Conservation (phyloP, 768 basidiomycete species). For the Mycena galopus region DNA sequence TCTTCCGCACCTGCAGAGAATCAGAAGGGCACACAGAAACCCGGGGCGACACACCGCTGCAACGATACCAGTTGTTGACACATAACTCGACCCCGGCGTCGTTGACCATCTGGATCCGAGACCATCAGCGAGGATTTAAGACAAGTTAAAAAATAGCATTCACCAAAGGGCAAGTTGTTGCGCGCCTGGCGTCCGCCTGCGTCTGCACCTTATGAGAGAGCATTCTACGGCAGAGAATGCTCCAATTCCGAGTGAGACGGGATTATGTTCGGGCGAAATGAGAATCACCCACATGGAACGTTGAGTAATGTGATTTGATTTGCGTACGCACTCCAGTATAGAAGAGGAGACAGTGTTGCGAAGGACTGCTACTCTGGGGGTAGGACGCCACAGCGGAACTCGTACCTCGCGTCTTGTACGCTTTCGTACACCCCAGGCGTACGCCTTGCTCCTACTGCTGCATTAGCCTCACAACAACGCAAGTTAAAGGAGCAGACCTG, state of each 20-base stretch:
- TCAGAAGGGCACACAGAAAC: slow-evolving; percentile 7
- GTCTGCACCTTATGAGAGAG: not conserved
- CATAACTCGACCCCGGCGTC: not conserved
- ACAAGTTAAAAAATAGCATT: slow-evolving; percentile 5
- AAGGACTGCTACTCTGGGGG: not conserved
- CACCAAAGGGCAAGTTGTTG: slow-evolving; percentile 6
- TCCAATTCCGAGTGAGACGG: not conserved
- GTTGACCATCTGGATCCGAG: slow-evolving; percentile 1
- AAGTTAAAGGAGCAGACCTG: slow-evolving; percentile 5
- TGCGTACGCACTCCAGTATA: not conserved
- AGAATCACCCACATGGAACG: not conserved
- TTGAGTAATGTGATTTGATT: not conserved
- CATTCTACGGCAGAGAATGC: not conserved
- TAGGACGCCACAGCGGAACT: not conserved
- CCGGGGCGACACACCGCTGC: slow-evolving; percentile 5
- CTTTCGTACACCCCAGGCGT: not conserved
- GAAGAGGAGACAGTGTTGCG: not conserved
- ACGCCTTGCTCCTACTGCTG: not conserved
- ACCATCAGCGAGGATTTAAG: slow-evolving; percentile 8
- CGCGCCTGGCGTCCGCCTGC: not conserved
- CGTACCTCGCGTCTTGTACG: not conserved
- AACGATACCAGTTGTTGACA: not conserved
- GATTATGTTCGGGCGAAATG: not conserved
- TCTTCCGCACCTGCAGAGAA: not conserved
- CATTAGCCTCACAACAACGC: not conserved